Evolutionary conservation across 768 basidiomycete species (phyloP).

Genomic region (Calocera viscosa): DNA sequence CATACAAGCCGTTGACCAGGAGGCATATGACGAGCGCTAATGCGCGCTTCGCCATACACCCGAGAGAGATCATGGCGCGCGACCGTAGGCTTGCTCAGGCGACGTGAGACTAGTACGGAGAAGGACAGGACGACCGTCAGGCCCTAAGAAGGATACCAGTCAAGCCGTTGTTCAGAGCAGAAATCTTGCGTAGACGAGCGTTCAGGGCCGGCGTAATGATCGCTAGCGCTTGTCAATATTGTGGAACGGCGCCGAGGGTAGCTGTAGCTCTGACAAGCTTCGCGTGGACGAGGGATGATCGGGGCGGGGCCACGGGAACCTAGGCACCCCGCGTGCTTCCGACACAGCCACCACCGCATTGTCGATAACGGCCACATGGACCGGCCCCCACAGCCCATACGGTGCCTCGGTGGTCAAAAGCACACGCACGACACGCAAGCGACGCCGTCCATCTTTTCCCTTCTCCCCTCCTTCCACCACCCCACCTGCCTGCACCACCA

Average conservation of each 20-base stretch:
- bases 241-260: background rate
- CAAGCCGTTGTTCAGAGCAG: no score
- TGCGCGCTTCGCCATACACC: background rate
- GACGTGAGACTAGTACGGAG: background rate
- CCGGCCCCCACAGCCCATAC: background rate
- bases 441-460: background rate
- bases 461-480: constrained; percentile 13
- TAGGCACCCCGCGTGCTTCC: constrained; percentile 3
- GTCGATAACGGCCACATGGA: constrained; percentile 5
- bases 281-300: constrained; percentile 3
- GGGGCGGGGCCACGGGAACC: background rate
- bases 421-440: constrained; percentile 5
- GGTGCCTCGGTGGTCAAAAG: background rate
- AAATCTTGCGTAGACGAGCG: no score
- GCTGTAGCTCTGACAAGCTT: background rate
- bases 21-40: constrained; percentile 14
- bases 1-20: constrained; percentile 13
- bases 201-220: no score
- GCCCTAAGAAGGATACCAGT: no score
- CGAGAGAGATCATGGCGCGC: background rate
- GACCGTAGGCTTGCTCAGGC: background rate
- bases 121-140: no score
- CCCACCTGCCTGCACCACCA: constrained; percentile 28
- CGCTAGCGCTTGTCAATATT: background rate
- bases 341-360: background rate